Percentiles rank a stretch among this genome's conserved stretches.
phyloP scores from a whole-genome alignment of 345 rosid genomes.

The Eucalyptus victrix region DNA sequence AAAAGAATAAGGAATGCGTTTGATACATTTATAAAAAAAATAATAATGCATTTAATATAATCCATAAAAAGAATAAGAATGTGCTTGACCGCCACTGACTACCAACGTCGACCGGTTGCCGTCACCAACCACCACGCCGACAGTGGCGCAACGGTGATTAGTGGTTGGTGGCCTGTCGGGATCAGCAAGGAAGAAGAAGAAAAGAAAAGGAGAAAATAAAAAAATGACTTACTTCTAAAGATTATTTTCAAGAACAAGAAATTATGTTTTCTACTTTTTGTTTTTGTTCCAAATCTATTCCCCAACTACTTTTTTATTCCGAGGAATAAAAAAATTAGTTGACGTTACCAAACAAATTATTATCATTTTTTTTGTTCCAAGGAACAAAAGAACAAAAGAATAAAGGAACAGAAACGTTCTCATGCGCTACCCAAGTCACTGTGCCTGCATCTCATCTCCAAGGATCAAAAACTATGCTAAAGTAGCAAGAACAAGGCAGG shows the following conservation, averaged over 20 bases:
- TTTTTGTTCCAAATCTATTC: no score
- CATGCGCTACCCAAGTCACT: background rate
- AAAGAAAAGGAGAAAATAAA: no score
- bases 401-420: no score
- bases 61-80: no score
- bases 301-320: fast-evolving
- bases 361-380: fast-evolving
- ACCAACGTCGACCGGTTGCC: fast-evolving
- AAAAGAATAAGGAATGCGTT: fast-evolving
- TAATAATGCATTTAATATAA: no score
- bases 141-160: fast-evolving
- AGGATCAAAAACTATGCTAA: background rate
- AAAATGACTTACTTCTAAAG: no score
- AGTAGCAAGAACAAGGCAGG: background rate
- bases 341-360: no score
- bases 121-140: fast-evolving
- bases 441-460: background rate
- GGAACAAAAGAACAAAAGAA: no score
- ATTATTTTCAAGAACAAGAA: fast-evolving
- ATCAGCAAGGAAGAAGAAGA: no score
- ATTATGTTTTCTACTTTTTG: no score
- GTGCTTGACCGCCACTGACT: fast-evolving
- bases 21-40: no score
- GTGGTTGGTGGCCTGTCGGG: no score
- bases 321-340: fast-evolving